Base-by-base conservation (phyloP, 495 filamentous ascomycete species). In the Schizothecium vesticola region DNA sequence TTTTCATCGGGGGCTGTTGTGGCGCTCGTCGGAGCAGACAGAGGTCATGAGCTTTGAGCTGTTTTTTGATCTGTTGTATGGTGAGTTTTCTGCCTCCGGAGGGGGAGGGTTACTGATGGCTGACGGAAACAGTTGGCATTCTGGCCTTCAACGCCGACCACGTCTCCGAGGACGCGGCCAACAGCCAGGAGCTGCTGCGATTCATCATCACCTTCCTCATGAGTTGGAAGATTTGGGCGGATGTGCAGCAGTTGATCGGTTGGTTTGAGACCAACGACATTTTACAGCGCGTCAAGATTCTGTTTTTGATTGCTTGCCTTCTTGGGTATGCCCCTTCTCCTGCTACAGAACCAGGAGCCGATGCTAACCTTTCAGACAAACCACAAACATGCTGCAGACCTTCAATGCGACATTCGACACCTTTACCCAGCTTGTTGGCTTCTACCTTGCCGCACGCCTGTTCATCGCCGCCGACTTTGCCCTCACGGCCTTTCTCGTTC, bases 221-320 rank as follows among this genome's bases (percentile, higher is more conserved):
- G 75, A 79, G 79, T 36, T 89, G 84, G 84, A 87, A 85, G 75
- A 84, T 89, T 70, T 88, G 86, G 86, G 77, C 75, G 56, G 86
- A 87, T 65, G 76, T 88, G 57, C 75, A 79, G 6, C 66, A 84
- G 8, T 71, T 86, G 19, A 78, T 86, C 63, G 78, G 73, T 59
- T 88, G 85, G 86, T 87, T 89, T 70, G 86, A 88, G 67, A 79
- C 75, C 56, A 84, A 88, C 73, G 86, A 89, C 70, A 79, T 89
- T 29, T 60, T 84, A 12, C 84, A 86, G 67, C 75, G 86, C 12
- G 60, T 87, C 64, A 80, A 78, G 28, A 77, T 89, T 33, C 70
- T 88, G 12, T 86, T 87, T 64, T 75, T 82, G 31, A 83, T 87
- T 68, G 80, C 82, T 13, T 86, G 83, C 74, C 79, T 89, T 22